Evolutionary conservation across 257 asterid genomes (phyloP), one percentile per base, ranked within the genome.

Genomic region (Fraxinus cuspidata): DNA sequence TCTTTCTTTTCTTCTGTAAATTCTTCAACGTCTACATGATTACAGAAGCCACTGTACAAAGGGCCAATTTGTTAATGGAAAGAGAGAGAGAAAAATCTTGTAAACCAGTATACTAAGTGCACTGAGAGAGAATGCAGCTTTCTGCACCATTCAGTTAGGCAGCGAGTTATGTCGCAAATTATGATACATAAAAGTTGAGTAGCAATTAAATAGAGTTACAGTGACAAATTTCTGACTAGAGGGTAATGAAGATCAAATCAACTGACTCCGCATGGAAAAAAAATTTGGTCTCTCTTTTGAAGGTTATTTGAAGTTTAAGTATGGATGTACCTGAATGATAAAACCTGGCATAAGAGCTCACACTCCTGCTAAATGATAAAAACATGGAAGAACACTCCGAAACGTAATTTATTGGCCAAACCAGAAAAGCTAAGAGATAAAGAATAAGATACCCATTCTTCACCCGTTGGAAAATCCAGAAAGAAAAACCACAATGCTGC

Each of bases 1-100:
- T 69, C 83, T 86, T 90, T 92, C 86, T 88, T 94, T 84, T 94
- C 97, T 85, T 94, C 97, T 0, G 99, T 94, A 85, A 94, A 94
- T 49, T 92, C 94, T 86, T 94, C 97, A 70, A 94, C 90, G 73
- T 94, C 99, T 84, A 83, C 92, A 78, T 94, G 97, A 89, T 89
- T 91, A 86, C 99, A 94, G 84, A 91, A 92, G 79, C 96, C 99
- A 84, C 99, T 94, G 97, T 18, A 74, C 70, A 80, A 79, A 70
- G 70, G 67, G 34, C 74, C 44, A 75, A 75, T 31, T 7, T 66
- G 63, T 68, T 70, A 74, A 80, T 64, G 76, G 25, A 40, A 58
- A 40, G 73, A 53, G 66, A 77, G 67, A 23, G 6, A 31, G 11
- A 10, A 63, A 27, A 27, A 23, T 63, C 69, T 63, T 27, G 35